These are phyloP conservation scores for Rhodomyrtus tomentosa DNA, from an alignment of 345 rosid species.

Conservation along the genomic window DNA sequence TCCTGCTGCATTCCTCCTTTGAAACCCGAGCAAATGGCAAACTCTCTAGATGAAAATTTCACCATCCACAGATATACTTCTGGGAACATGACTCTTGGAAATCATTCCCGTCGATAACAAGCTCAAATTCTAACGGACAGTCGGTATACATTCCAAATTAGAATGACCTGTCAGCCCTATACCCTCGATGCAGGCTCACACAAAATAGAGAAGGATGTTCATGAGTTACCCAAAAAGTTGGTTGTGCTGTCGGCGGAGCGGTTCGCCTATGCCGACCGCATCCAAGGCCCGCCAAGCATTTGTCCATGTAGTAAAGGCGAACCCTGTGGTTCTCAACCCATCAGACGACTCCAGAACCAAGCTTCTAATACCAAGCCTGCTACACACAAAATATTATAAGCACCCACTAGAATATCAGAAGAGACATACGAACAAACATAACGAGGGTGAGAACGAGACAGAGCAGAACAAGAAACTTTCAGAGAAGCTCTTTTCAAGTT, in stretches of 20 bases:
- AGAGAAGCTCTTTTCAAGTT: background rate
- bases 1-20: background rate
- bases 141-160: background rate
- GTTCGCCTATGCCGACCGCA: background rate
- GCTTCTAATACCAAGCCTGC: slow-evolving; percentile 63
- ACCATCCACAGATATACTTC: background rate
- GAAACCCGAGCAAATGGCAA: background rate
- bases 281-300: slow-evolving; percentile 31
- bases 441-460: background rate
- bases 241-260: background rate
- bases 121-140: background rate
- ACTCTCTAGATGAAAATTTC: background rate
- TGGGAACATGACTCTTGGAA: background rate
- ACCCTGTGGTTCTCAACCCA: slow-evolving; percentile 40
- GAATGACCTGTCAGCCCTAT: background rate
- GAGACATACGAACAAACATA: background rate
- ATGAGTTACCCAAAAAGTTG: background rate
- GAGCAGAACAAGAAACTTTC: background rate
- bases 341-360: slow-evolving; percentile 61
- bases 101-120: background rate
- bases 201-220: background rate
- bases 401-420: background rate
- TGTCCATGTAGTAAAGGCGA: slow-evolving; percentile 34
- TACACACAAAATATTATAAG: background rate
- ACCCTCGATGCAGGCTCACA: too few species aligned